These are phyloP conservation scores for Aurinia saxatilis DNA, from an alignment of 345 rosid genomes.

Conservation along the genomic window DNA sequence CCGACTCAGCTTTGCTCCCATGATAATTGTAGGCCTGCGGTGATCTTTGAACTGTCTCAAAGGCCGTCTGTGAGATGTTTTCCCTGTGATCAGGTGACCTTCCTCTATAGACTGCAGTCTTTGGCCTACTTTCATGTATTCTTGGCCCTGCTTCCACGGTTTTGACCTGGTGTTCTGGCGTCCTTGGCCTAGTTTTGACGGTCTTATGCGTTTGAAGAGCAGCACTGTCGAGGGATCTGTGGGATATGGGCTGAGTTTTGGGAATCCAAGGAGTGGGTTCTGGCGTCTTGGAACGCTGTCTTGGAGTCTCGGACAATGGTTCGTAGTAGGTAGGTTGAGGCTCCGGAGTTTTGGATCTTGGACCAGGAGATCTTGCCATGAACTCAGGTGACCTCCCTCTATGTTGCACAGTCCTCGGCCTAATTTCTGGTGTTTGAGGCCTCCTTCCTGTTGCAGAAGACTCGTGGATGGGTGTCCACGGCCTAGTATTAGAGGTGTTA, in stretches of 20 bases:
- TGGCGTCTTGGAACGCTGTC: constrained; percentile 19
- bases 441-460: constrained; percentile 16
- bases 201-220: not conserved
- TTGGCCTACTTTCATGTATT: constrained; percentile 9
- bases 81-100: constrained; percentile 17
- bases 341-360: constrained; percentile 29
- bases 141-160: not conserved
- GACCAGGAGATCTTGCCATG: constrained; percentile 11
- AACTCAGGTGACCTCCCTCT: constrained; percentile 24
- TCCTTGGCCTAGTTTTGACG: constrained; percentile 12
- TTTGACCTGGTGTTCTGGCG: not conserved
- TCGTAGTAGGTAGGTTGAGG: constrained; percentile 23
- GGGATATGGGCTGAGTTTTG: constrained; percentile 16
- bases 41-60: constrained; percentile 6
- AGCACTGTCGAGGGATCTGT: constrained; percentile 15
- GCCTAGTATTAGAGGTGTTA: constrained; percentile 3
- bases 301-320: constrained; percentile 9
- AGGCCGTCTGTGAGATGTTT: constrained; percentile 1
- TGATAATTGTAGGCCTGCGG: constrained; percentile 7
- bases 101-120: not conserved
- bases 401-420: constrained; percentile 1
- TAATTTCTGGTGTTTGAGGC: constrained; percentile 26
- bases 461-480: constrained; percentile 11
- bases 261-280: constrained; percentile 21
- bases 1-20: constrained; percentile 17